Percentiles rank a stretch among this genome's conserved stretches.
Conservation (phyloP, 306 rosid species). For the Begonia loranthoides region DNA sequence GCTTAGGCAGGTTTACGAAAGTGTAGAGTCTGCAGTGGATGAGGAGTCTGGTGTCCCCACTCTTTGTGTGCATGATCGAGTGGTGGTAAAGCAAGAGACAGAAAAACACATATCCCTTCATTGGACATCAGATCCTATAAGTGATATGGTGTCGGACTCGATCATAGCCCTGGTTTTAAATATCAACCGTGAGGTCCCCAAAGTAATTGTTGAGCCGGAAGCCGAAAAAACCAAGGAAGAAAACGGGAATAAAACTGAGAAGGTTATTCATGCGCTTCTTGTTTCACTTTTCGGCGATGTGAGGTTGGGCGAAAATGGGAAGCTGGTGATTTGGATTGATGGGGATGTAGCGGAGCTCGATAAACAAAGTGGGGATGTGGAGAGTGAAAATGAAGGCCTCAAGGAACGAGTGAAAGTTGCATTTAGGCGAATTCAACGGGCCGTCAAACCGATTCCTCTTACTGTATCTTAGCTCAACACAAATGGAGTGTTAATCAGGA, state of each 20-base stretch:
- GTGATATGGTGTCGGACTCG: conserved; percentile 88
- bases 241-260: conserved; percentile 57
- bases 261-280: conserved; percentile 64
- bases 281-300: conserved; percentile 76
- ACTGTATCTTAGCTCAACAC: conserved; percentile 3
- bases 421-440: conserved; percentile 54
- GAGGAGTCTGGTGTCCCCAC: conserved; percentile 72
- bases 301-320: conserved; percentile 68
- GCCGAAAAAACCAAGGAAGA: conserved; percentile 49
- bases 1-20: conserved; percentile 63
- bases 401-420: conserved; percentile 72
- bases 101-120: conserved; percentile 80
- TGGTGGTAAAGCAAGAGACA: conserved; percentile 65
- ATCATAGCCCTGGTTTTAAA: conserved; percentile 64
- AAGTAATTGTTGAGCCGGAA: conserved; percentile 55
- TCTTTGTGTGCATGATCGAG: conserved; percentile 57
- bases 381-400: conserved; percentile 80
- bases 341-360: conserved; percentile 70
- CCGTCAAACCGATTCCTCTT: conserved; percentile 75
- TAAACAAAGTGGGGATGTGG: conserved; percentile 75
- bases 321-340: conserved; percentile 62
- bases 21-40: conserved; percentile 61
- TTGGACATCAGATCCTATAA: conserved; percentile 80
- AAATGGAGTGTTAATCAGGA: no score
- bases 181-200: conserved; percentile 62